Evolutionary conservation across 192 early-diverging fungal genomes (phyloP).

Genomic region (Kappamyces sp.): DNA sequence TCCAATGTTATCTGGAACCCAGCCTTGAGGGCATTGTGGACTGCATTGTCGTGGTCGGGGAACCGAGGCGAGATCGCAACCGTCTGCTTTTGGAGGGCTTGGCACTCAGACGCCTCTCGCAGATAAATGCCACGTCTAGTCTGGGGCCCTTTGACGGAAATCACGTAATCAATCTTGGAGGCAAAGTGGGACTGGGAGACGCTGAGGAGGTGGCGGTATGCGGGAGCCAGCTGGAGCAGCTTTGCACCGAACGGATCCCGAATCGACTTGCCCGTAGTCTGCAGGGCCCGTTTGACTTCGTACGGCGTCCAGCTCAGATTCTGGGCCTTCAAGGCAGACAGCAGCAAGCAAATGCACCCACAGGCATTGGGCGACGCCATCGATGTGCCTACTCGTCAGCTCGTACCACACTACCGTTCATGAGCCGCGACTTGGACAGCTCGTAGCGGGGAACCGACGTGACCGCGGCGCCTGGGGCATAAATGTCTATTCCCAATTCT

Average conservation of each 20-base stretch:
- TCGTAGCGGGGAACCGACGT: conserved; percentile 83
- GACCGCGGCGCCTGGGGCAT: conserved; percentile 79
- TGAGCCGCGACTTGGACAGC: conserved; percentile 58
- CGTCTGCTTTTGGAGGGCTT: conserved; percentile 47
- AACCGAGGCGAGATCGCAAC: conserved; percentile 54
- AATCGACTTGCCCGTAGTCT: conserved; percentile 68
- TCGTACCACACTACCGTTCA: conserved; percentile 54
- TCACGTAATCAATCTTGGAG: conserved; percentile 59
- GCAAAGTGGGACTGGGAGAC: conserved; percentile 9
- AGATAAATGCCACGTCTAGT: conserved; percentile 78
- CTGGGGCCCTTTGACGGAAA: conserved; percentile 25
- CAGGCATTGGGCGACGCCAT: conserved; percentile 91
- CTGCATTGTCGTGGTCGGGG: conserved; percentile 56
- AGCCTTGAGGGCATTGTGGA: conserved; percentile 52
- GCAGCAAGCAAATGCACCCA: conserved; percentile 75
- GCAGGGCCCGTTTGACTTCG: conserved; percentile 72
- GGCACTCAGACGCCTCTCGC: conserved; percentile 68
- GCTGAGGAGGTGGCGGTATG: conserved; percentile 68
- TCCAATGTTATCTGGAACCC: conserved; percentile 68
- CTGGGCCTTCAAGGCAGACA: conserved; percentile 78
- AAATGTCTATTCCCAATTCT: conserved; percentile 59
- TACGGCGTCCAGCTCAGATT: conserved; percentile 69
- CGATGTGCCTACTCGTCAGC: conserved; percentile 58
- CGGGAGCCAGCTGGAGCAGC: conserved; percentile 80
- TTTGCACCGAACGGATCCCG: conserved; percentile 71